Evolutionary conservation across 164 flowering plant species (phyloP), one percentile per base, ranked within the genome.

Genomic region (Piper betle): DNA sequence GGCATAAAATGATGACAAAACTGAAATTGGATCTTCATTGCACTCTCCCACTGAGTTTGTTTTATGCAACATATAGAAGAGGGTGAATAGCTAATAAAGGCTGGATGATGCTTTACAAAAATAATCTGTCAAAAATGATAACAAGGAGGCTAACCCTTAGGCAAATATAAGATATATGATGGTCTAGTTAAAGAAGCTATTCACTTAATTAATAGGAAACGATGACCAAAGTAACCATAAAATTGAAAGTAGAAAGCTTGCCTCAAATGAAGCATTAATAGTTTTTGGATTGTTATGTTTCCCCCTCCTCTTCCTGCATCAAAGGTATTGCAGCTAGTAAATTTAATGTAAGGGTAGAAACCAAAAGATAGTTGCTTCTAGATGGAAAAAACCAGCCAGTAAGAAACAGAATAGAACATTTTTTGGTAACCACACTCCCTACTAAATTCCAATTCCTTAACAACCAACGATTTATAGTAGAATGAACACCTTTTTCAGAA

Each of bases 401-500:
- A 25, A 25, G 33, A 25, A 25, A 25, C 33, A 25, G 33, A 25
- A 25, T 25, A 25, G 33, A 25, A 25, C 33, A 25, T 25, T 25
- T 25, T 25, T 25, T 25, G 33, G 2, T 25, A 25, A 25, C 33
- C 33, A 25, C 33, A 25, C 33, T 25, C 33, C 33, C 33, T 25
- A 25, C 33, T 25, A 25, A 25, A 25, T 25, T 25, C 33, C 33
- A 25, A 25, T 25, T 25, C 33, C 33, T 25, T 25, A 0, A 25
- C 33, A 25, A 25, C 12, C 12, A 42, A 46, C 50, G 15, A 46
- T 46, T 46, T 10, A 15, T 46, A 10, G 9, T 10, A 10, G 3
- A 37, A 17, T 62, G 56, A 84, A 48, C 53, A 87, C 97, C 61
- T 66, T 79, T 83, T 72, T 74, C 72, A 52, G 84, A 83, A 67